Evolutionary conservation across 1,284 basidiomycete genomes (phyloP), one percentile per base, ranked within the genome.

Genomic region (Sporisorium exsertum): DNA sequence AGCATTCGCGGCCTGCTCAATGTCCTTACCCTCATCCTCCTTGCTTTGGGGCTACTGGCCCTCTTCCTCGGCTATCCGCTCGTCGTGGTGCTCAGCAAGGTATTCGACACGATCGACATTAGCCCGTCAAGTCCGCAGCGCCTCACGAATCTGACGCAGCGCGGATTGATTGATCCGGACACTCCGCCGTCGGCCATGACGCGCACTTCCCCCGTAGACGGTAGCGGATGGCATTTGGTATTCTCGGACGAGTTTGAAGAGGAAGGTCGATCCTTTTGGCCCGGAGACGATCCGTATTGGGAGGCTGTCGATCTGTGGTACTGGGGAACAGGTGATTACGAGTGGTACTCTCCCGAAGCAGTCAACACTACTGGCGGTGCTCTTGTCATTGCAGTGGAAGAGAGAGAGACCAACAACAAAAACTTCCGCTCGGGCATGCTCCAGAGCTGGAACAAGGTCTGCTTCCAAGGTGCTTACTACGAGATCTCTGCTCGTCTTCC

Each of bases 231-330:
- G 61, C 77, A 86, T 29, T 89, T 97, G 22, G 91, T 94, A 6
- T 85, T 85, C 50, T 75, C 69, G 62, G 95, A 98, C 86, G 95
- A 98, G 86, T 85, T 85, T 50, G 91, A 95, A 54, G 87, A 84
- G 7, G 91, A 92, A 42, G 94, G 93, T 5, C 80, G 89, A 42
- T 87, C 87, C 0, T 90, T 90, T 77, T 85, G 77, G 77, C 83
- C 83, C 0, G 83, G 83, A 15, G 84, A 85, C 46, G 84, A 85
- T 55, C 84, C 84, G 0, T 85, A 78, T 59, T 85, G 81, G 81
- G 81, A 82, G 52, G 84, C 91, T 6, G 90, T 88, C 24, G 86
- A 88, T 71, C 72, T 87, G 60, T 90, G 92, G 85, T 84, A 84
- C 63, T 69, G 75, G 53, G 84, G 79, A 40, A 85, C 84, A 5